A percentile compares a stretch with the other conserved stretches of the same genome.
Evolutionary conservation across 768 basidiomycete genomes (phyloP).

Genomic region (Lactarius vividus): DNA sequence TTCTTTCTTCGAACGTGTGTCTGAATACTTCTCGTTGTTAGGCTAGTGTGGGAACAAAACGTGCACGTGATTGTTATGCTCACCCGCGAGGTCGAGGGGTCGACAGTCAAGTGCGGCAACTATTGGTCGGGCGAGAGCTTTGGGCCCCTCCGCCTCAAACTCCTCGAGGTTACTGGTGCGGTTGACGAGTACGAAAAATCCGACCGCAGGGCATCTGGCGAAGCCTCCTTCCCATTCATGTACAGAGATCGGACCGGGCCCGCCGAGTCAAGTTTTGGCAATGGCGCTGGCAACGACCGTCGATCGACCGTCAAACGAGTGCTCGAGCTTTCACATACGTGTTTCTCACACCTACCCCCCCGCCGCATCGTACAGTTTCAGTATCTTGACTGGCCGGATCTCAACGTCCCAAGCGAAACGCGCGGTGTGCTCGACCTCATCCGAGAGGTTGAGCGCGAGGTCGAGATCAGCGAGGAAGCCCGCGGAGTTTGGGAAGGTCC

Average conservation of each 20-base stretch:
- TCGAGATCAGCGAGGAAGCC: conserved; percentile 28
- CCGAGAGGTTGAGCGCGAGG: conserved; percentile 55
- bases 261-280: background rate
- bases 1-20: background rate
- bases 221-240: conserved; percentile 37
- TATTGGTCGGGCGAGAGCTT: conserved; percentile 79
- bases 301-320: conserved; percentile 50
- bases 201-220: conserved; percentile 28
- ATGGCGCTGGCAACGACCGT: conserved; percentile 30
- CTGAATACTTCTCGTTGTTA: conserved; percentile 32
- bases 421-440: conserved; percentile 72
- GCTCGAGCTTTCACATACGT: conserved; percentile 65
- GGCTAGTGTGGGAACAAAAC: conserved; percentile 91
- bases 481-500: conserved; percentile 28
- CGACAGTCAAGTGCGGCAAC: conserved; percentile 84
- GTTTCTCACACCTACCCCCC: conserved; percentile 55
- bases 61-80: conserved; percentile 97
- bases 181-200: conserved; percentile 36
- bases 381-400: conserved; percentile 94
- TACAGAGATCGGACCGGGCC: conserved; percentile 6
- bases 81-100: conserved; percentile 86
- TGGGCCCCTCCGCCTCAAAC: conserved; percentile 66
- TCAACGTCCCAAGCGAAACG: conserved; percentile 89
- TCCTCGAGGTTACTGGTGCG: conserved; percentile 47
- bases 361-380: conserved; percentile 84